phyloP scores from a whole-genome alignment of 192 early-diverging fungal species.

The Ramicandelaber brevisporus region DNA sequence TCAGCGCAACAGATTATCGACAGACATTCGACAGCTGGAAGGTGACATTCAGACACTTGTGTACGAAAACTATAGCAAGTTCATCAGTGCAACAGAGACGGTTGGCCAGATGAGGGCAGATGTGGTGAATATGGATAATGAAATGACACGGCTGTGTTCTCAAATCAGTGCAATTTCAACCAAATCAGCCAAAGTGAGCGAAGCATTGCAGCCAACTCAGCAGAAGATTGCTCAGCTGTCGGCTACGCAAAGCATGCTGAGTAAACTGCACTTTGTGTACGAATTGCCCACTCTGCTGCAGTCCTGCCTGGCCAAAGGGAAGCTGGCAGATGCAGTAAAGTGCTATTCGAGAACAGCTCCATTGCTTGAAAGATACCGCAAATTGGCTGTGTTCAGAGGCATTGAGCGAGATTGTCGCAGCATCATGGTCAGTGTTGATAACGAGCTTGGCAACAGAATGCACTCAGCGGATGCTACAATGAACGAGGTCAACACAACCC shows the following conservation, averaged over 20 bases:
- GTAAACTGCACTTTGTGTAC: slow-evolving; percentile 70
- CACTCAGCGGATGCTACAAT: slow-evolving; percentile 4
- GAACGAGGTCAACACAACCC: slow-evolving; percentile 11
- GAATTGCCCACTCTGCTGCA: slow-evolving; percentile 55
- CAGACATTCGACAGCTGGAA: slow-evolving; percentile 67
- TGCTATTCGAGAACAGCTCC: slow-evolving; percentile 42
- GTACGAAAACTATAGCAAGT: slow-evolving; percentile 96
- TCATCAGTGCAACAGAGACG: slow-evolving; percentile 83
- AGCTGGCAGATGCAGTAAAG: slow-evolving; percentile 48
- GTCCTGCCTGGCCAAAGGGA: slow-evolving; percentile 21
- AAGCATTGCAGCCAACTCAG: slow-evolving; percentile 31
- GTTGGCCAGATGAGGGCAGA: slow-evolving; percentile 67
- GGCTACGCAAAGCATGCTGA: slow-evolving; percentile 39
- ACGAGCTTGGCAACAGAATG: slow-evolving; percentile 23
- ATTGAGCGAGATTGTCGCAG: slow-evolving; percentile 57
- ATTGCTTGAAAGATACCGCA: slow-evolving; percentile 50
- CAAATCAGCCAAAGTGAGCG: slow-evolving; percentile 22
- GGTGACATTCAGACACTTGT: slow-evolving; percentile 93
- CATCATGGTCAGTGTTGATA: slow-evolving; percentile 46
- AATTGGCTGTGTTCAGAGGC: slow-evolving; percentile 44
- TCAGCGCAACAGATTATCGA: slow-evolving; percentile 5
- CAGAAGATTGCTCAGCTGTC: slow-evolving; percentile 45
- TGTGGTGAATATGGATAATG: slow-evolving; percentile 62
- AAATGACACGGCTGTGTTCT: slow-evolving; percentile 45
- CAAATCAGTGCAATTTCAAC: slow-evolving; percentile 38